Percentiles rank a stretch among this genome's conserved stretches.
phyloP scores from a whole-genome alignment of 176 grass and related monocot genomes.

The Thalia dealbata region DNA sequence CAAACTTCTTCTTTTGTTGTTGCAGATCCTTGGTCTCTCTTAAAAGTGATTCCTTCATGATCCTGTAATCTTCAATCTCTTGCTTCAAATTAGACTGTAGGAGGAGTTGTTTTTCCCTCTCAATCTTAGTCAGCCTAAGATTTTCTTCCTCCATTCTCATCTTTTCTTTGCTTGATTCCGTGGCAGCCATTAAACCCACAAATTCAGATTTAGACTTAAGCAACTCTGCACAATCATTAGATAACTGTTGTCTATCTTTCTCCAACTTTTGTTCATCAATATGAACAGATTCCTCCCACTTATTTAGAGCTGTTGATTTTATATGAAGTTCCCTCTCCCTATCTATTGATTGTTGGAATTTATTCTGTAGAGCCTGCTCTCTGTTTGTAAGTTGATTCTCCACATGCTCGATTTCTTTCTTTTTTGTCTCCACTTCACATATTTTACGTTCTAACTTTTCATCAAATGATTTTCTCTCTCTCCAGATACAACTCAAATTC shows the following conservation, averaged over 20 bases:
- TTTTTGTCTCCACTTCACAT: constrained; percentile 40
- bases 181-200: constrained; percentile 35
- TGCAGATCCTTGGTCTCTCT: constrained; percentile 72
- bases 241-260: constrained; percentile 49
- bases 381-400: constrained; percentile 51
- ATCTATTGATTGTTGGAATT: constrained; percentile 42
- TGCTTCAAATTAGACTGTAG: constrained; percentile 61
- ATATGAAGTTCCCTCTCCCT: constrained; percentile 55
- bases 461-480: constrained; percentile 56
- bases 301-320: constrained; percentile 63
- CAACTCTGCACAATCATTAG: constrained; percentile 23
- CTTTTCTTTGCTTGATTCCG: constrained; percentile 56
- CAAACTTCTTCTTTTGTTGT: constrained; percentile 70
- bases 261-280: constrained; percentile 39
- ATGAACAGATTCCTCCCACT: constrained; percentile 62
- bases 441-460: constrained; percentile 41
- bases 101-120: constrained; percentile 52
- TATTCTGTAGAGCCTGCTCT: constrained; percentile 43
- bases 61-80: constrained; percentile 84
- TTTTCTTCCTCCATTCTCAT: constrained; percentile 52
- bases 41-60: constrained; percentile 53
- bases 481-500: constrained; percentile 66
- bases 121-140: constrained; percentile 55
- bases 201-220: constrained; percentile 43
- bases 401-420: constrained; percentile 39